Conservation (phyloP, 768 basidiomycete genomes). For the Serendipita sp. region DNA sequence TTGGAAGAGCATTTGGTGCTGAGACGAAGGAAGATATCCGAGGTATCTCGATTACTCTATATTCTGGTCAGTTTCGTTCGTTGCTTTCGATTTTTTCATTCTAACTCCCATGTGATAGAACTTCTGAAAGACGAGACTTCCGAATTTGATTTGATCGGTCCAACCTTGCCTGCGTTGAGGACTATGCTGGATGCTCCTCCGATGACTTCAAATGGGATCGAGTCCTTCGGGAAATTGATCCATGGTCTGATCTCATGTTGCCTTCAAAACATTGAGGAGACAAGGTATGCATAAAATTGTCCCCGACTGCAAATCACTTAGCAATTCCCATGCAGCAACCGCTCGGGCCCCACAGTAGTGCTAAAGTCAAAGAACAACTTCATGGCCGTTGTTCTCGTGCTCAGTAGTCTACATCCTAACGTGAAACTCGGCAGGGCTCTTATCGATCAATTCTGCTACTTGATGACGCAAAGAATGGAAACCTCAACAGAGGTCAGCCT, state of each 20-base stretch:
- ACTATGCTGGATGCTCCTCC: constrained; percentile 42
- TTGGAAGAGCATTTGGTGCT: constrained; percentile 40
- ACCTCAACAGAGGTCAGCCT: constrained; percentile 47
- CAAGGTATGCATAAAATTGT: constrained; percentile 45
- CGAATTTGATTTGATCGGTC: constrained; percentile 61
- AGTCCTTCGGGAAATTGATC: constrained; percentile 34
- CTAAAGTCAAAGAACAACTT: constrained; percentile 86
- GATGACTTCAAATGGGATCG: constrained; percentile 19
- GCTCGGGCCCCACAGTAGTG: constrained; percentile 54
- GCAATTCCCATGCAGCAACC: constrained; percentile 37
- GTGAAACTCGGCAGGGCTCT: constrained; percentile 54
- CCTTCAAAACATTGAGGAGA: constrained; percentile 73
- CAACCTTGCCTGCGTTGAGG: constrained; percentile 69
- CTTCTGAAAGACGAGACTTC: constrained; percentile 74
- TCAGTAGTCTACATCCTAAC: constrained; percentile 58
- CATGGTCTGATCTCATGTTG: constrained; percentile 79
- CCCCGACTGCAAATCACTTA: not conserved
- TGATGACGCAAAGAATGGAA: constrained; percentile 65
- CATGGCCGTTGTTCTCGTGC: constrained; percentile 63
- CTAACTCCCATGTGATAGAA: constrained; percentile 27
- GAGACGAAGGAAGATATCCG: constrained; percentile 57
- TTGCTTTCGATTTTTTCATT: not conserved
- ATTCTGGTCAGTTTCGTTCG: constrained; percentile 38
- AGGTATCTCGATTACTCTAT: constrained; percentile 61
- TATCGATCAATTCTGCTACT: constrained; percentile 70